Conservation (phyloP, 2,329 filamentous ascomycete species). For the Calonectria pteridis region DNA sequence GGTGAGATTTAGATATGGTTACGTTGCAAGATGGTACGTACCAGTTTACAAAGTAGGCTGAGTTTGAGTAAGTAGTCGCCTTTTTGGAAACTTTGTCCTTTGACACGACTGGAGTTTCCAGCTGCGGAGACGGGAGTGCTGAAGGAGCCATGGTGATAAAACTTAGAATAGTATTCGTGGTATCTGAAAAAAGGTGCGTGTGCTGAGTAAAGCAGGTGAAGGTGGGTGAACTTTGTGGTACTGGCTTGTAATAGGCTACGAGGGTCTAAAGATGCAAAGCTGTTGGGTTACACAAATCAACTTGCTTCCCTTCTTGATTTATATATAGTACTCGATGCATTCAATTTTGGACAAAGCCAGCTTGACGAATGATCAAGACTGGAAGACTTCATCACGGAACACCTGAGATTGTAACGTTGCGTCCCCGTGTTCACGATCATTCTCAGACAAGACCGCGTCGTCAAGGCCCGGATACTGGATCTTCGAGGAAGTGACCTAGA, state of each 20-base stretch:
- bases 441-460: neutral
- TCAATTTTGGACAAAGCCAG: neutral
- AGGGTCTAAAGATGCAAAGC: neutral
- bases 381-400: neutral
- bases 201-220: neutral
- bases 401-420: neutral
- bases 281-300: neutral
- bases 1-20: neutral
- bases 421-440: neutral
- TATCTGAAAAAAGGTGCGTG: neutral
- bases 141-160: neutral
- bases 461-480: neutral
- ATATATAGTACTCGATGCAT: neutral
- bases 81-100: neutral
- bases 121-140: neutral
- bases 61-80: conserved; percentile 15
- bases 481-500: neutral
- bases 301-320: neutral
- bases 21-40: neutral
- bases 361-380: neutral
- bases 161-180: neutral
- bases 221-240: neutral
- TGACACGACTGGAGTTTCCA: neutral
- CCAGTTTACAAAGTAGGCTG: conserved; percentile 37
- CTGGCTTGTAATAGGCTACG: neutral